Conservation (phyloP, 2,329 filamentous ascomycete genomes). For the Meredithiella fracta region DNA sequence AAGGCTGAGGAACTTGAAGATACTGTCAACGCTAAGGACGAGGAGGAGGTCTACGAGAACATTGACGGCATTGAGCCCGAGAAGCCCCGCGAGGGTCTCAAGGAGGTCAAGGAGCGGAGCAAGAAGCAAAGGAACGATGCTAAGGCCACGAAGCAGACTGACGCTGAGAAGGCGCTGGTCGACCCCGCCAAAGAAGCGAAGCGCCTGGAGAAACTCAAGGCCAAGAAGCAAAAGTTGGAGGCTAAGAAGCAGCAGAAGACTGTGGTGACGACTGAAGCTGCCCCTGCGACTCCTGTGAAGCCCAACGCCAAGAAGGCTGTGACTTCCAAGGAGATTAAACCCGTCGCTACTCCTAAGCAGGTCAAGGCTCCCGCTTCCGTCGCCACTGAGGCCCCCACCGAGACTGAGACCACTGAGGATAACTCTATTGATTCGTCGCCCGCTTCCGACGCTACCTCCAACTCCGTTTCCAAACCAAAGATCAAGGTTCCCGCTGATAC, state of each 20-base stretch:
- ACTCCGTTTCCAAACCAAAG: constrained; percentile 37
- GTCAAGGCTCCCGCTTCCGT: constrained; percentile 8
- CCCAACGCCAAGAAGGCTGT: constrained; percentile 16
- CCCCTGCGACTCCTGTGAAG: constrained; percentile 16
- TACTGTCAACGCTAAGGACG: constrained; percentile 25
- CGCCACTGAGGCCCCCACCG: constrained; percentile 18
- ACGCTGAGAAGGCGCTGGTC: constrained; percentile 18
- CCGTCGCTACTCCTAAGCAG: not conserved
- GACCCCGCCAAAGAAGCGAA: constrained; percentile 36
- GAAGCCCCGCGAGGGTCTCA: constrained; percentile 48
- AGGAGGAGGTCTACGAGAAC: constrained; percentile 27
- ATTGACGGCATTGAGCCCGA: constrained; percentile 41
- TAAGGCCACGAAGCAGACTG: constrained; percentile 16
- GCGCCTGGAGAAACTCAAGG: constrained; percentile 33
- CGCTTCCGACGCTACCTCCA: constrained; percentile 44
- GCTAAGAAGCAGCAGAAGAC: constrained; percentile 18
- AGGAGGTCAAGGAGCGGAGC: constrained; percentile 41
- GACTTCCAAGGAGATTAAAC: not conserved
- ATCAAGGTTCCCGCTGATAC: constrained; percentile 54
- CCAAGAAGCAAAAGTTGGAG: constrained; percentile 25
- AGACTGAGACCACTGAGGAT: constrained; percentile 28
- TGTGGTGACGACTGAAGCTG: not conserved
- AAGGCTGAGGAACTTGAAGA: constrained; percentile 45
- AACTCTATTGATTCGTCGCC: constrained; percentile 27
- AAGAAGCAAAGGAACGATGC: constrained; percentile 17